A percentile compares a stretch with the other conserved stretches of the same genome.
Conservation (phyloP, 2,329 filamentous ascomycete genomes). For the Cladosporium sp. region DNA sequence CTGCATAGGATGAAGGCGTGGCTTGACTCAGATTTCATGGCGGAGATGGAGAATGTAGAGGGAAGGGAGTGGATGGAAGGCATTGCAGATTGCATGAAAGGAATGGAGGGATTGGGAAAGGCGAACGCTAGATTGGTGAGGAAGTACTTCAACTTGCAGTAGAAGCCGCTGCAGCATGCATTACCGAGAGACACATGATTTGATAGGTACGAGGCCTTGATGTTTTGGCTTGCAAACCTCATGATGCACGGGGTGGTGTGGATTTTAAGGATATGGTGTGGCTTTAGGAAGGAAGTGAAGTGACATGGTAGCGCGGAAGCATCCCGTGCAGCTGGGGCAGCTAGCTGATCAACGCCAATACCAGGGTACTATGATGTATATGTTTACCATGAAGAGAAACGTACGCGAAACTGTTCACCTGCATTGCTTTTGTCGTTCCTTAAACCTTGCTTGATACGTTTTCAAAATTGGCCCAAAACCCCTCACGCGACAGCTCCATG, state of each 20-base stretch:
- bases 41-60: neutral
- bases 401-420: no score
- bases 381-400: no score
- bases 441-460: neutral
- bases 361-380: neutral
- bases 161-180: no score
- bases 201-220: no score
- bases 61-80: no score
- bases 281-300: neutral
- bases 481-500: neutral
- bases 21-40: neutral
- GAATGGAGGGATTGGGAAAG: neutral
- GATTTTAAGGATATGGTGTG: no score
- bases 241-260: no score
- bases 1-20: neutral
- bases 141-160: neutral
- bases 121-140: neutral
- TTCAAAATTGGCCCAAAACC: neutral
- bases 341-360: neutral
- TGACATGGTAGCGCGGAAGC: neutral
- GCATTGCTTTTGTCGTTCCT: neutral
- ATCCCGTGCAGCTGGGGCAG: neutral
- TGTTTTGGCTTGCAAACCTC: no score
- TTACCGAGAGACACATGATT: neutral
- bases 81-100: neutral